Evolutionary conservation across 495 filamentous ascomycete genomes (phyloP).

Genomic region (Apiosordaria backusii): DNA sequence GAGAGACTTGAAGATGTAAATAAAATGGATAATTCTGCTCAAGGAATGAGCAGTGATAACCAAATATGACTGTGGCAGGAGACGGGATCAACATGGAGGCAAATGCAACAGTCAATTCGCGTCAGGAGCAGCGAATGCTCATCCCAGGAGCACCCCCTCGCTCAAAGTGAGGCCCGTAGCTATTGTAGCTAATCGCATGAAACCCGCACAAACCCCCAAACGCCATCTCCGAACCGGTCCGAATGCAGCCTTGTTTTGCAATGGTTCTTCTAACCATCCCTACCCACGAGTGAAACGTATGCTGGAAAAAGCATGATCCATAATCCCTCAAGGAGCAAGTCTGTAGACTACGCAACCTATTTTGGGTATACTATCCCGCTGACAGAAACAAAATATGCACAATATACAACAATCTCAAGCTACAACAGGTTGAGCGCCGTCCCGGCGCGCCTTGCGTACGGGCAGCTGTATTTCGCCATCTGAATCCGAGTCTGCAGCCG

Average conservation of each 20-base stretch:
- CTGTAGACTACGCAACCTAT: not conserved
- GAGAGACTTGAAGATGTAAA: too few species aligned
- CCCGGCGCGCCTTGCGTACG: slow-evolving; percentile 28
- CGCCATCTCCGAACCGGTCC: not conserved
- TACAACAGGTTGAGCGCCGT: slow-evolving; percentile 22
- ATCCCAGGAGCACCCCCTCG: not conserved
- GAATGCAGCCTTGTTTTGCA: not conserved
- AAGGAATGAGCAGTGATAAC: not conserved
- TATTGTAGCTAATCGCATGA: not conserved
- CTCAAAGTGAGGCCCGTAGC: not conserved
- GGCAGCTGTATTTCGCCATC: slow-evolving; percentile 49
- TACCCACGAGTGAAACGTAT: not conserved
- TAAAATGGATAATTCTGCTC: not conserved
- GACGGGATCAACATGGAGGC: not conserved
- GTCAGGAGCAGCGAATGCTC: not conserved
- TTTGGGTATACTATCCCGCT: not conserved
- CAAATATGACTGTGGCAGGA: not conserved
- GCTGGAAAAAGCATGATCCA: not conserved
- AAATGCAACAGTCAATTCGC: not conserved
- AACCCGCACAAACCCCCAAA: not conserved
- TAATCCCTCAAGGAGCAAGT: not conserved
- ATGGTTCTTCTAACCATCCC: not conserved
- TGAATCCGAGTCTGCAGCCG: slow-evolving; percentile 45
- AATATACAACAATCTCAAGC: slow-evolving; percentile 25
- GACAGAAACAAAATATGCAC: not conserved